Base-by-base conservation (phyloP, 306 rosid species). In the Hippophae rhamnoides region DNA sequence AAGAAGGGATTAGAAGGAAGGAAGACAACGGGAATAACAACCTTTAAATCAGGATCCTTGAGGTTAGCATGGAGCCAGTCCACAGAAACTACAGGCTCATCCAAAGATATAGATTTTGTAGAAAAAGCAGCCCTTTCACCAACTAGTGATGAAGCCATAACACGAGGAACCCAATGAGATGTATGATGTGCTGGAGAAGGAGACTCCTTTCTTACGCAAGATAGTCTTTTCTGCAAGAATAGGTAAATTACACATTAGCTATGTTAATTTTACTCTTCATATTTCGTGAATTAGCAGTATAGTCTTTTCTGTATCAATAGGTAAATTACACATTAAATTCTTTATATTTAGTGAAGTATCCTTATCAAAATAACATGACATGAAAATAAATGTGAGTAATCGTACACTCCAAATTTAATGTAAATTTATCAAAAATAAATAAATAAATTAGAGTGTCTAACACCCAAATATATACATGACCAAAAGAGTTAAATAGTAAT, bases 41-140 rank as follows among this genome's bases (percentile, higher is more conserved):
- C 99, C 95, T 88, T 93, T 74, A 93, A 60, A 61, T 82, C 82
- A 54, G 89, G 87, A 64, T 80, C 79, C 82, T 80, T 88, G 60
- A 93, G 80, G 73, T 93, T 80, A 58, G 81, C 76, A 70, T 82
- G 84, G 47, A 93, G 95, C 99, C 99, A 93, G 55, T 84, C 94
- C 12, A 77, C 90, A 50, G 99, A 84, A 64, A 93, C 95, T 75
- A 86, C 90, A n/a, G 95, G 90, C 63, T 93, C 97, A 59, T 62
- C 75, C 12, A 81, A 61, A 43, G 88, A 58, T 14, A 73, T 66
- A n/a, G 86, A 56, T 54, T 71, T 68, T 13, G 95, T 78, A 2
- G 95, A 81, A 75, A 84, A 86, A 47, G 69, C 61, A 71, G 84
- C 73, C 71, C 74, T 63, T 73, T 66, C 60, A 10, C 85, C 82